A percentile compares a stretch with the other conserved stretches of the same genome.
Evolutionary conservation across 257 asterid species (phyloP).

Genomic region (Haberlea rhodopensis): DNA sequence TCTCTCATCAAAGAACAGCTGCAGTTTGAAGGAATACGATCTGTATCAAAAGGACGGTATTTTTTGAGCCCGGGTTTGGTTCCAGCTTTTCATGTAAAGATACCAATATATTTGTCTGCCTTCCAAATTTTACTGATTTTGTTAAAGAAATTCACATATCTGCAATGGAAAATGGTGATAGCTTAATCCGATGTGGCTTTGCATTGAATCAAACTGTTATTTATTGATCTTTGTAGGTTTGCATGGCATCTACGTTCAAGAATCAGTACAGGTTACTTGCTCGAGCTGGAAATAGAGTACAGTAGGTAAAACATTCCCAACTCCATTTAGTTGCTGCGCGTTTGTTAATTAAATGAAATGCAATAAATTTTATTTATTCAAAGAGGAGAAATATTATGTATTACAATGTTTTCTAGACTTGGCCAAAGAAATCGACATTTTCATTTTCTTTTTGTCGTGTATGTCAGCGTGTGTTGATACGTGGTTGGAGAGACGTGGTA

Average conservation of each 20-base stretch:
- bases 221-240: slow-evolving; percentile 50
- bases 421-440: not conserved
- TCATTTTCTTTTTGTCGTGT: not conserved
- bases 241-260: slow-evolving; percentile 80
- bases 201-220: not conserved
- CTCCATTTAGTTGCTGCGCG: slow-evolving; percentile 3
- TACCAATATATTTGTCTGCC: slow-evolving; percentile 3
- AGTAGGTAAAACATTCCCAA: slow-evolving; percentile 52
- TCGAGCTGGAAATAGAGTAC: slow-evolving; percentile 85
- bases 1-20: slow-evolving; percentile 67
- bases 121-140: not conserved
- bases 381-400: not conserved
- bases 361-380: not conserved
- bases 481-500: not conserved
- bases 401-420: not conserved
- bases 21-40: slow-evolving; percentile 67
- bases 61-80: slow-evolving; percentile 95
- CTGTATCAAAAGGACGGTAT: slow-evolving; percentile 78
- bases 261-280: slow-evolving; percentile 93
- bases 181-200: not conserved
- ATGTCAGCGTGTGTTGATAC: not conserved
- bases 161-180: not conserved
- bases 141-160: not conserved
- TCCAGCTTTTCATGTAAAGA: slow-evolving; percentile 86
- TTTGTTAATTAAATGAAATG: not conserved